A percentile compares a stretch with the other conserved stretches of the same genome.
Conservation (phyloP, 2,329 filamentous ascomycete species). For the Monosporascus cannonballus region DNA sequence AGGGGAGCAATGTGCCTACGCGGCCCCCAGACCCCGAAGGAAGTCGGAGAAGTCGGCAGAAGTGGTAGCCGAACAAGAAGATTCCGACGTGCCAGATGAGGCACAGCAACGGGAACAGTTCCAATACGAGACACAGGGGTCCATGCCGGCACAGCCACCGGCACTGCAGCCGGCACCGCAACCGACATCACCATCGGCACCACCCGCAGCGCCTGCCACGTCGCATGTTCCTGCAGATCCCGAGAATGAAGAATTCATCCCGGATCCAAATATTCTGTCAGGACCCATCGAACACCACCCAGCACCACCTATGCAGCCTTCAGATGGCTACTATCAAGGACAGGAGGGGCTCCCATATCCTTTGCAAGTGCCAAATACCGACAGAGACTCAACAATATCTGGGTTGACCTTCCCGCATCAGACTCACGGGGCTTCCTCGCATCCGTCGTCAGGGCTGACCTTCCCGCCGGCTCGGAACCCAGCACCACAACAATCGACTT, state of each 20-base stretch:
- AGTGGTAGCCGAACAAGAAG: constrained; percentile 12
- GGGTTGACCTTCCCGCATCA: constrained; percentile 13
- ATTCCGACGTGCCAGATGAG: constrained; percentile 14
- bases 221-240: constrained; percentile 10
- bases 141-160: not conserved
- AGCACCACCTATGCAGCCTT: constrained; percentile 5
- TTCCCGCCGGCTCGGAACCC: constrained; percentile 8
- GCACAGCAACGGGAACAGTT: constrained; percentile 3
- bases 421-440: constrained; percentile 6
- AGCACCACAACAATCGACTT: constrained; percentile 9
- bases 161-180: not conserved
- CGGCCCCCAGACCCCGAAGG: constrained; percentile 21
- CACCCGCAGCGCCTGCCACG: not conserved
- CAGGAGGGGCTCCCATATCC: constrained; percentile 13
- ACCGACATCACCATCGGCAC: not conserved
- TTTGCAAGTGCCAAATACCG: constrained; percentile 5
- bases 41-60: constrained; percentile 19
- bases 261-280: constrained; percentile 26
- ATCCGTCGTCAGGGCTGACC: constrained; percentile 8
- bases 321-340: constrained; percentile 12
- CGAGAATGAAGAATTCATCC: constrained; percentile 27
- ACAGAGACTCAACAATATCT: constrained; percentile 4
- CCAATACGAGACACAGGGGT: not conserved
- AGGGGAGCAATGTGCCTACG: constrained; percentile 21
- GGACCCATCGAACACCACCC: constrained; percentile 17